Base-by-base conservation (phyloP, 192 early-diverging fungal species). In the Fimicolochytrium jonesii region DNA sequence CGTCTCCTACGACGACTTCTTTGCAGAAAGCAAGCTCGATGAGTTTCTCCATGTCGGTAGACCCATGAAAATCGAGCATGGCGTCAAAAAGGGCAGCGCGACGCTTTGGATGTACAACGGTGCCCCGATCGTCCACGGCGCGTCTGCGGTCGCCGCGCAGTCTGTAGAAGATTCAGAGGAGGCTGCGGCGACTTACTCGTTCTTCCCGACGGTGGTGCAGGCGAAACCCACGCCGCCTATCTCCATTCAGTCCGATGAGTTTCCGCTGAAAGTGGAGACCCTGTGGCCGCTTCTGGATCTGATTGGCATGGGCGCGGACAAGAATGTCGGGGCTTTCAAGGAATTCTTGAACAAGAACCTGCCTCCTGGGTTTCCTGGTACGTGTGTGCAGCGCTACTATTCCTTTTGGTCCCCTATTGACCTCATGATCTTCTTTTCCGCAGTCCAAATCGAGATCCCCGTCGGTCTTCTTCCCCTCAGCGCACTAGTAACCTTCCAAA, bases 81-180 rank as follows among this genome's bases (percentile, higher is more conserved):
- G 45, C 11, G 28, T 23, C 4, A 53, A 59, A 48, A 54, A n/a
- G 3, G 66, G 70, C 44, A 55, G 25, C 1, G 78, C 64, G n/a
- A 75, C 71, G n/a, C 47, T 80, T 23, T 80, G 78, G 78, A 77
- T 80, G 68, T 80, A 77, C 43, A 59, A 76, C 32, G 54, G 35
- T 6, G 37, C 30, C 20, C 10, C 53, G n/a, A n/a, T n/a, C n/a
- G n/a, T n/a, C n/a, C n/a, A n/a, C n/a, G n/a, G n/a, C n/a, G n/a
- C n/a, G n/a, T n/a, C n/a, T n/a, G n/a, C n/a, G n/a, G n/a, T n/a
- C n/a, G n/a, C n/a, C n/a, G n/a, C n/a, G n/a, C n/a, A n/a, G n/a
- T n/a, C n/a, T n/a, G n/a, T 29, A 4, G 26, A 29, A 28, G 23
- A 30, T 15, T 10, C 43, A 20, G 42, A n/a, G 20, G 47, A 50